These are phyloP conservation scores for Pilatotrama ljubarskyi DNA, from an alignment of 768 basidiomycete genomes.

Conservation along the genomic window DNA sequence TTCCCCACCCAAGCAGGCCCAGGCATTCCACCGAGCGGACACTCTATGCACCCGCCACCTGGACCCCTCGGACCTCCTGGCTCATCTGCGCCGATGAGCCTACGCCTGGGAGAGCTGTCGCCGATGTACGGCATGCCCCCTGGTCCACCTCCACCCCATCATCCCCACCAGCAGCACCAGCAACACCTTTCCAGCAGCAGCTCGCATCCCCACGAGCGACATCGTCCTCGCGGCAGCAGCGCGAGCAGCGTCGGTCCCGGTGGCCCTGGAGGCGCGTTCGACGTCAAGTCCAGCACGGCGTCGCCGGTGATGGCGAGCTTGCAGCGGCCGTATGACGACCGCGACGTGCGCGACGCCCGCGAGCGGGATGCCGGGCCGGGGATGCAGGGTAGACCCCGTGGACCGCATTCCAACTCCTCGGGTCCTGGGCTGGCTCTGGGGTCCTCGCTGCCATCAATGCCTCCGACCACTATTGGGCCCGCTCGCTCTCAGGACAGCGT, in stretches of 20 bases:
- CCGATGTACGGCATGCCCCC: slow-evolving; percentile 31
- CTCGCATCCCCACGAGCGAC: slow-evolving; percentile 15
- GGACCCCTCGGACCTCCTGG: slow-evolving; percentile 10
- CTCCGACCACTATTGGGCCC: slow-evolving; percentile 8
- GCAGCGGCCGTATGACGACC: slow-evolving; percentile 28
- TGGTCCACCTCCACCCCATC: slow-evolving; percentile 31
- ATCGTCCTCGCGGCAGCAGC: slow-evolving; percentile 11
- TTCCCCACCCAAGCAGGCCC: slow-evolving; percentile 28
- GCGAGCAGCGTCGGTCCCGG: slow-evolving; percentile 17
- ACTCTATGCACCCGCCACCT: slow-evolving; percentile 12
- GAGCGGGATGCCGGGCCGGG: slow-evolving; percentile 23
- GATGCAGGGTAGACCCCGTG: slow-evolving; percentile 9
- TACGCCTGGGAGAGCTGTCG: slow-evolving; percentile 29
- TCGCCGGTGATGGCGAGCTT: slow-evolving; percentile 37
- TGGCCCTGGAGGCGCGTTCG: slow-evolving; percentile 14
- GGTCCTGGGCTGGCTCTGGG: slow-evolving; percentile 16
- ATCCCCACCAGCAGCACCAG: slow-evolving; percentile 5
- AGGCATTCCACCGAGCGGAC: slow-evolving; percentile 17
- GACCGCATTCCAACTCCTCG: slow-evolving; percentile 2
- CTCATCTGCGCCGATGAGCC: slow-evolving; percentile 17
- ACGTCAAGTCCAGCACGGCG: slow-evolving; percentile 13
- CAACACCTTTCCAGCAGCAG: slow-evolving; percentile 5
- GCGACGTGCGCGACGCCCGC: slow-evolving; percentile 13
- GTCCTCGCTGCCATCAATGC: slow-evolving; percentile 15
- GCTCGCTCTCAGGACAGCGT: slow-evolving; percentile 12